These are phyloP conservation scores for Tolypocladium guangdongense DNA, from an alignment of 2,329 filamentous ascomycete genomes.

Conservation along the genomic window DNA sequence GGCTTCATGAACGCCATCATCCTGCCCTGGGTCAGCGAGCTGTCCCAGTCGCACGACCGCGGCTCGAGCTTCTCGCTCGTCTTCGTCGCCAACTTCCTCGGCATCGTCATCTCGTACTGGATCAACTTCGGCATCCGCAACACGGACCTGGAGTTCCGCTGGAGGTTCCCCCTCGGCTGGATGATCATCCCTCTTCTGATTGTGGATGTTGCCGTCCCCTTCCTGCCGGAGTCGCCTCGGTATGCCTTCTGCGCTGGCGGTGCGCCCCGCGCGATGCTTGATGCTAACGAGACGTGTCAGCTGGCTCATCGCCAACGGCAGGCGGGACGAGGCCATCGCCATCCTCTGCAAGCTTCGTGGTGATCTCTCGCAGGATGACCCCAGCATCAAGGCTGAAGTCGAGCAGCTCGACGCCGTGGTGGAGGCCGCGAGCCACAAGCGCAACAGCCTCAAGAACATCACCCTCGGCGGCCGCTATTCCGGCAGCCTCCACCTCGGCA, in stretches of 20 bases:
- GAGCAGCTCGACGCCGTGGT: slow-evolving; percentile 29
- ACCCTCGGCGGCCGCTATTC: slow-evolving; percentile 24
- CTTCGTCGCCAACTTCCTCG: slow-evolving; percentile 42
- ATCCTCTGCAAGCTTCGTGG: slow-evolving; percentile 21
- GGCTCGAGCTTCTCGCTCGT: slow-evolving; percentile 36
- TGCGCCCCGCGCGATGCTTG: not conserved
- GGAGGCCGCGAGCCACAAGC: slow-evolving; percentile 25
- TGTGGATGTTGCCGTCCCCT: slow-evolving; percentile 23
- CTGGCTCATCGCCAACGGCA: slow-evolving; percentile 26
- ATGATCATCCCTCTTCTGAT: slow-evolving; percentile 30
- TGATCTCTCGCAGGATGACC: slow-evolving; percentile 19
- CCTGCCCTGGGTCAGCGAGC: slow-evolving; percentile 36
- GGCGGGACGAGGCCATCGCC: slow-evolving; percentile 19
- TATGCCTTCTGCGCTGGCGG: not conserved
- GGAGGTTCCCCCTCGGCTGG: slow-evolving; percentile 27
- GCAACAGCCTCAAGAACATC: slow-evolving; percentile 27
- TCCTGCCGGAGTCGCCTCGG: slow-evolving; percentile 31
- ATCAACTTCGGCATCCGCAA: slow-evolving; percentile 23
- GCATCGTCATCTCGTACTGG: slow-evolving; percentile 32
- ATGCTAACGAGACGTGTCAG: slow-evolving; percentile 7
- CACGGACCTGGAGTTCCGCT: slow-evolving; percentile 19
- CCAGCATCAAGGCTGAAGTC: slow-evolving; percentile 21
- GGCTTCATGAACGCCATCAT: slow-evolving; percentile 39
- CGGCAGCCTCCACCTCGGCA: slow-evolving; percentile 24
- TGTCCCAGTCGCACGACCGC: slow-evolving; percentile 32